These are phyloP conservation scores for Nepenthes gracilis DNA, from an alignment of 148 eudicot genomes.

Conservation along the genomic window DNA sequence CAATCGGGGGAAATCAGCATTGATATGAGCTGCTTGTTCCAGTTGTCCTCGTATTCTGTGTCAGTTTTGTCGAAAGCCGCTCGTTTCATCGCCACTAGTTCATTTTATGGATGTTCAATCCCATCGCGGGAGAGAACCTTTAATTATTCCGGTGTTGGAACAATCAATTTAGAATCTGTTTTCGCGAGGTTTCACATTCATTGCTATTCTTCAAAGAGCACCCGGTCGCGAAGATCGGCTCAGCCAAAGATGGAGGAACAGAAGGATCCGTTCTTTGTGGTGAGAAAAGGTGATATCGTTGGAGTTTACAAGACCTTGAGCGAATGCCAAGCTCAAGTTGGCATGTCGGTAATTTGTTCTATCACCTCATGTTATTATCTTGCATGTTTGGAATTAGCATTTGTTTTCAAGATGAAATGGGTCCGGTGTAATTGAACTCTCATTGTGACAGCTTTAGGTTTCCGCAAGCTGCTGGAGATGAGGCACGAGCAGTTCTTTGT, in stretches of 20 bases:
- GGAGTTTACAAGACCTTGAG: constrained; percentile 56
- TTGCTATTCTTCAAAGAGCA: constrained; percentile 30
- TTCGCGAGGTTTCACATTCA: constrained; percentile 16
- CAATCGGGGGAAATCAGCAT: constrained; percentile 2
- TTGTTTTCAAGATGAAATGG: neutral
- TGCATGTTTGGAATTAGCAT: neutral
- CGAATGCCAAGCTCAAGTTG: constrained; percentile 66
- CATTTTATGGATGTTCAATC: constrained; percentile 9
- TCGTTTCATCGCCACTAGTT: constrained; percentile 12
- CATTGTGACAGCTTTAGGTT: neutral
- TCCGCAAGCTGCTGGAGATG: too few species aligned
- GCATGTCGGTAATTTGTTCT: constrained; percentile 37
- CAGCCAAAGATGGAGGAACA: constrained; percentile 24
- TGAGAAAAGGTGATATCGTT: constrained; percentile 61
- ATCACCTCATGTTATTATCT: too few species aligned
- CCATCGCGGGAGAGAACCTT: constrained; percentile 10
- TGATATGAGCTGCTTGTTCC: constrained; percentile 49
- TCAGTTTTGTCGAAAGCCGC: constrained; percentile 18
- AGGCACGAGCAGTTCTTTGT: too few species aligned
- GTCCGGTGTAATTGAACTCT: neutral
- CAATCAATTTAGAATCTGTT: constrained; percentile 13
- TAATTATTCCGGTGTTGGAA: constrained; percentile 9
- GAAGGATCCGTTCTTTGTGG: constrained; percentile 46
- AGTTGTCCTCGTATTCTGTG: constrained; percentile 18
- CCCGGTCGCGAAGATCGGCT: constrained; percentile 6